These are phyloP conservation scores for Lodderomyces parapsilosis DNA, from an alignment of 1,139 yeast species.

Conservation along the genomic window DNA sequence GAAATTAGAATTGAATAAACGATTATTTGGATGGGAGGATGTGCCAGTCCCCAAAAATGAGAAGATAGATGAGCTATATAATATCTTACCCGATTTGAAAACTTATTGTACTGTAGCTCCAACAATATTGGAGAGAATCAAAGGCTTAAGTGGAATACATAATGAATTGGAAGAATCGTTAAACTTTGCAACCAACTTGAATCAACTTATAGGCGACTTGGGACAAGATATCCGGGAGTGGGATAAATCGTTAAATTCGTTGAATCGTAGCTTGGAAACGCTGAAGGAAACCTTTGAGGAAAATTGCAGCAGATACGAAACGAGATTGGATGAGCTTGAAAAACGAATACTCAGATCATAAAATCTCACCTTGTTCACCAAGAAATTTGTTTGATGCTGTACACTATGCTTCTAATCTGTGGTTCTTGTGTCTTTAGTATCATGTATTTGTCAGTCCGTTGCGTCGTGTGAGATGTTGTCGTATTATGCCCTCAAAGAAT, in stretches of 20 bases:
- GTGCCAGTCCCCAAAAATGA: constrained; percentile 9
- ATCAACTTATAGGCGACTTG: constrained; percentile 32
- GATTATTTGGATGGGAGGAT: constrained; percentile 13
- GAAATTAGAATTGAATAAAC: constrained; percentile 16
- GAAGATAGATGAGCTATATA: constrained; percentile 39
- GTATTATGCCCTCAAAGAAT: too few species aligned
- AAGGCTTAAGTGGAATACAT: constrained; percentile 46
- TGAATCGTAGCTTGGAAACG: constrained; percentile 29
- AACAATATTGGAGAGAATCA: constrained; percentile 39
- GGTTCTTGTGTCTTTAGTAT: too few species aligned
- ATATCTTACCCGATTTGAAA: constrained; percentile 36
- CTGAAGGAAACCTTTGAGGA: constrained; percentile 22
- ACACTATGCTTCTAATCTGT: too few species aligned
- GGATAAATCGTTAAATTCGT: constrained; percentile 35
- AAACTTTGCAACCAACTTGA: constrained; percentile 30
- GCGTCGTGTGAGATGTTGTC: too few species aligned
- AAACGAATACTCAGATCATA: neutral
- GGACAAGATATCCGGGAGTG: constrained; percentile 37
- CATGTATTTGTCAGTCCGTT: too few species aligned
- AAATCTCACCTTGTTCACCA: too few species aligned
- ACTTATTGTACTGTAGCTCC: constrained; percentile 37
- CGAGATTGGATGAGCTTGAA: neutral
- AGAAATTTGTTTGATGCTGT: too few species aligned
- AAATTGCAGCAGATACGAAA: constrained; percentile 13
- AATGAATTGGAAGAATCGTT: constrained; percentile 32